Base-by-base conservation (phyloP, 208 protist species). In the Leishmania amazonensis region DNA sequence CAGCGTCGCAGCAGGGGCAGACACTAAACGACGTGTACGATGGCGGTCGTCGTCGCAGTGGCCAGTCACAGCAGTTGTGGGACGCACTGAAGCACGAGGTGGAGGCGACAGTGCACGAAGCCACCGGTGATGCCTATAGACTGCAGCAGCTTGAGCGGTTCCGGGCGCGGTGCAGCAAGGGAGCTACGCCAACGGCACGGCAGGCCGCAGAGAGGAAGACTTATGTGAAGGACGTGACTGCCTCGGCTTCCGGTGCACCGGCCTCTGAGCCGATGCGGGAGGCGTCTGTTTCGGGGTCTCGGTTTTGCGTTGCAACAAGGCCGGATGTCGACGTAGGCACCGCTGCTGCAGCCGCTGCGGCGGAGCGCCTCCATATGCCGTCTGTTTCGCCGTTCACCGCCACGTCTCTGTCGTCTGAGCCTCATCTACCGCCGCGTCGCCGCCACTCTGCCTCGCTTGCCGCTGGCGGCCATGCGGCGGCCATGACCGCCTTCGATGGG, bases 111-210 rank as follows among this genome's bases (percentile, higher is more conserved):
- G 83, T 81, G 40, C 75, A 94, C 49, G 81, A 86, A 72, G 79
- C 87, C 19, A 96, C 91, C 49, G 93, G 91, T 21, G 91, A 97
- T 75, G 90, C 91, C 67, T 97, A 96, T 79, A 84, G 94, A 51
- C 53, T 80, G 51, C 84, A 93, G 79, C 88, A 97, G 82, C 85
- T 97, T 28, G 86, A 94, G 79, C 77, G 87, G 58, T 97, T 85
- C 65, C 82, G 82, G 60, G 64, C n/a, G 9, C 77, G 78, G 57
- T 70, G 64, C 65, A 71, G 64, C 53, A 62, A 49, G 13, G 76
- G 38, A 9, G 74, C 67, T 19, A 64, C 71, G 49, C 78, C 67
- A 74, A 58, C 57, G 9, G 40, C 76, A 24, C 28, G 3, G 3
- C 40, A n/a, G 7, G 11, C 70, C 4, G 70, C 70, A n/a, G 40